Base-by-base conservation (phyloP, 2,329 filamentous ascomycete species). In the Claviceps sp. region DNA sequence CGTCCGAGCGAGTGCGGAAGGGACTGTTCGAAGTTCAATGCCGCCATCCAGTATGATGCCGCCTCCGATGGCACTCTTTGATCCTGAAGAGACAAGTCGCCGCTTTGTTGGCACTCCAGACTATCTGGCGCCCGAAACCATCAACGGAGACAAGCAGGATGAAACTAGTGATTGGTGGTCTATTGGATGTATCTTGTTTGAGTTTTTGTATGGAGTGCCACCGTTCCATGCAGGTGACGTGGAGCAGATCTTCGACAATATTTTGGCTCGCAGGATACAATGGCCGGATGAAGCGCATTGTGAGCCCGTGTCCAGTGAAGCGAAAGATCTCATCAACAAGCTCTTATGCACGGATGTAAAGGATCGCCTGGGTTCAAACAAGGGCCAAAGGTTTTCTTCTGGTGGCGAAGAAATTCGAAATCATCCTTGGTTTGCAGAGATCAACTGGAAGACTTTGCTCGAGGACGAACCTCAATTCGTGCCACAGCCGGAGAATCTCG, bases 111-210 rank as follows among this genome's bases (percentile, higher is more conserved):
- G 93, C 36, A 98, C 93, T 0, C 93, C 93, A 0, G 93, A 98
- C 66, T 98, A 98, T 64, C 78, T 98, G 14, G 93, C 93, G 0
- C 93, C 93, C 0, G 94, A 98, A 65, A 98, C 94, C 0, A 95
- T 98, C 63, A 90, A 88, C 57, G 93, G 94, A 48, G 83, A 89
- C 58, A 89, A 91, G 1, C 93, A 98, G 66, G 93, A 98, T 62
- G 91, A 97, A 66, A 93, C 91, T 58, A 97, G 93, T 64, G 93
- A 98, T 80, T 98, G 93, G 93, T 98, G 93, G 93, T 97, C 93
- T 22, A 77, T 98, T n/a, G 93, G 93, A 1, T 98, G 94, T 66
- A 97, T 98, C 59, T 73, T 97, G 67, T 98, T 96, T 61, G 93
- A 98, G 62, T 96, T 95, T 58, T 72, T 98, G 2, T 97, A 88